These are phyloP conservation scores for Ampelomyces quisqualis DNA, from an alignment of 2,329 filamentous ascomycete genomes.

Conservation along the genomic window DNA sequence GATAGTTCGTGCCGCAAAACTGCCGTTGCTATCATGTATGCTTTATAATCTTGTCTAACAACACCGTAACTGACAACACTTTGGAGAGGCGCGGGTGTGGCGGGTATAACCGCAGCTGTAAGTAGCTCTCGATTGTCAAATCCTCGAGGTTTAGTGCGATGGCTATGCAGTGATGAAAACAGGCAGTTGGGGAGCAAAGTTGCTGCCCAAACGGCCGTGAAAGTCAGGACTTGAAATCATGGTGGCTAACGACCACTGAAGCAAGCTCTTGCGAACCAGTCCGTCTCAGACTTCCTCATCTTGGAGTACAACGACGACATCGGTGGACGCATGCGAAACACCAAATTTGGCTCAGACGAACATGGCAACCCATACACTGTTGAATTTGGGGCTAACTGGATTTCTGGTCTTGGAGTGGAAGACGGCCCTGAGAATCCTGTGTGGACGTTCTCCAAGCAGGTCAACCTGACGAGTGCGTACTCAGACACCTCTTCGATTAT, in stretches of 20 bases:
- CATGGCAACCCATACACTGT: constrained; percentile 58
- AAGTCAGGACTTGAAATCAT: too few species aligned
- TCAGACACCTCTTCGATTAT: constrained; percentile 61
- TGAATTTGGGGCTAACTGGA: constrained; percentile 70
- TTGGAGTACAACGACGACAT: constrained; percentile 64
- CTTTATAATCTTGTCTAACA: background rate
- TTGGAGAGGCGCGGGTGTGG: constrained; percentile 58
- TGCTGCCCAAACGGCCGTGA: too few species aligned
- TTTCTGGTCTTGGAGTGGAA: constrained; percentile 48
- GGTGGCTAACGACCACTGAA: constrained; percentile 18
- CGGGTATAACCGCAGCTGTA: constrained; percentile 63
- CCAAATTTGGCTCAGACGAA: constrained; percentile 55
- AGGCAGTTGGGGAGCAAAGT: too few species aligned
- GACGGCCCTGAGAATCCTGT: constrained; percentile 58
- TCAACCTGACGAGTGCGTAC: constrained; percentile 56
- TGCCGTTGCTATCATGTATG: constrained; percentile 37
- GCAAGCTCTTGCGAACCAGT: constrained; percentile 63
- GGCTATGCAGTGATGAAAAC: too few species aligned
- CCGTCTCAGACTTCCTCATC: constrained; percentile 64
- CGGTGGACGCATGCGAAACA: constrained; percentile 62
- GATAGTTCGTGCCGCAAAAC: constrained; percentile 36
- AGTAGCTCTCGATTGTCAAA: constrained; percentile 11
- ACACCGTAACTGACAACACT: constrained; percentile 9
- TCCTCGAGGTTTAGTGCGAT: too few species aligned
- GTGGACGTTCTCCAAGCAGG: constrained; percentile 62